Conservation (phyloP, 108 stramenopile genomes). For the Cyclotella distinguenda region DNA sequence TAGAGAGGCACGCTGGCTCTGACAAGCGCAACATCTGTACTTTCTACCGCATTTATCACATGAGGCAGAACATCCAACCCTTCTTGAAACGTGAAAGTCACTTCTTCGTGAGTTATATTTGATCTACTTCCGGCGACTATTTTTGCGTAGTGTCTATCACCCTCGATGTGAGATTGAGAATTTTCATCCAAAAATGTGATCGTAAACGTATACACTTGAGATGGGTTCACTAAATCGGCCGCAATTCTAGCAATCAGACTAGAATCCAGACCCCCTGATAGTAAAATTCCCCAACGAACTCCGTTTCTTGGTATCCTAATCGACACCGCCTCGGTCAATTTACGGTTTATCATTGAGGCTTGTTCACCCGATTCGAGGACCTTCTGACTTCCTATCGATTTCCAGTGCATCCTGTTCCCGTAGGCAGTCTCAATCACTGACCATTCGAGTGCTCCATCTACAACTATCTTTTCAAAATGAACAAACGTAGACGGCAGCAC, state of each 20-base stretch:
- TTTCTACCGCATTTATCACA: background rate
- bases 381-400: too few species aligned
- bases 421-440: background rate
- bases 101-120: constrained; percentile 8
- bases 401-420: background rate
- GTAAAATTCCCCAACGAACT: background rate
- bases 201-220: background rate
- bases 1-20: constrained; percentile 5
- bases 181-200: background rate
- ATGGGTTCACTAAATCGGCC: constrained; percentile 2
- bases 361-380: background rate
- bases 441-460: background rate
- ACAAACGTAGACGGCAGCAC: background rate
- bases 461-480: background rate
- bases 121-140: background rate
- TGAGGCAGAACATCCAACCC: constrained; percentile 1
- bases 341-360: background rate
- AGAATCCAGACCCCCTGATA: constrained; percentile 1
- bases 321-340: background rate
- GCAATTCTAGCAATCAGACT: background rate
- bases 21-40: constrained; percentile 1
- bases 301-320: constrained; percentile 1
- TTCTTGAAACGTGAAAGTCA: background rate
- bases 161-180: background rate
- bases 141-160: background rate